These are phyloP conservation scores for Cytospora chrysosperma DNA, from an alignment of 2,329 filamentous ascomycete genomes.

Conservation along the genomic window DNA sequence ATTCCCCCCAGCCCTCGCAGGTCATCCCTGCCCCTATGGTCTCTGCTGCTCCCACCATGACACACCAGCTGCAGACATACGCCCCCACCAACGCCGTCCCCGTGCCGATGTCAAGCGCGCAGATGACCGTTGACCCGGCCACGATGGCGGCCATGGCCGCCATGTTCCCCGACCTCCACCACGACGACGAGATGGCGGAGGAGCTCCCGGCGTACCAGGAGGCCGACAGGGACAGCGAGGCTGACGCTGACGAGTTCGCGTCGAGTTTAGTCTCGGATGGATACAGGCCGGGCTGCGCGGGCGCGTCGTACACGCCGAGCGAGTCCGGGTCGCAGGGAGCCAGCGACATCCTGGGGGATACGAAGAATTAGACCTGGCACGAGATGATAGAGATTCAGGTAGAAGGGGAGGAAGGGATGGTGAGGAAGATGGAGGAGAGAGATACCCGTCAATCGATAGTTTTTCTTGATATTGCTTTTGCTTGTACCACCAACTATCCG, in stretches of 20 bases:
- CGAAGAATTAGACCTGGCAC: constrained; percentile 26
- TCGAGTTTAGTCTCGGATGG: constrained; percentile 43
- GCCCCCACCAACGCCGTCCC: constrained; percentile 15
- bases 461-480: constrained; percentile 14
- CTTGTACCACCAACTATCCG: constrained; percentile 11
- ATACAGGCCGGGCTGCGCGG: constrained; percentile 37
- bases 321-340: constrained; percentile 25
- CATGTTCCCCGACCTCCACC: constrained; percentile 33
- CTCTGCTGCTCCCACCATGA: background rate
- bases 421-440: background rate
- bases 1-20: constrained; percentile 5
- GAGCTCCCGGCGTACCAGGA: constrained; percentile 44
- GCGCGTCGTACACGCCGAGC: constrained; percentile 29
- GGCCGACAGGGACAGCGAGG: constrained; percentile 28
- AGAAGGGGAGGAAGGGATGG: too few species aligned
- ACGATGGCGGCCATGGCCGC: constrained; percentile 30
- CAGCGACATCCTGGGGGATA: constrained; percentile 28
- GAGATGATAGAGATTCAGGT: background rate
- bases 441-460: constrained; percentile 23
- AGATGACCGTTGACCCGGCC: constrained; percentile 19
- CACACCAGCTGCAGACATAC: constrained; percentile 6
- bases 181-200: constrained; percentile 31
- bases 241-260: constrained; percentile 29
- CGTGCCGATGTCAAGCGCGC: constrained; percentile 11
- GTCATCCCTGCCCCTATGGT: background rate